Percentiles rank a stretch among this genome's conserved stretches.
Conservation (phyloP, 345 rosid genomes). For the Hibiscus mutabilis region DNA sequence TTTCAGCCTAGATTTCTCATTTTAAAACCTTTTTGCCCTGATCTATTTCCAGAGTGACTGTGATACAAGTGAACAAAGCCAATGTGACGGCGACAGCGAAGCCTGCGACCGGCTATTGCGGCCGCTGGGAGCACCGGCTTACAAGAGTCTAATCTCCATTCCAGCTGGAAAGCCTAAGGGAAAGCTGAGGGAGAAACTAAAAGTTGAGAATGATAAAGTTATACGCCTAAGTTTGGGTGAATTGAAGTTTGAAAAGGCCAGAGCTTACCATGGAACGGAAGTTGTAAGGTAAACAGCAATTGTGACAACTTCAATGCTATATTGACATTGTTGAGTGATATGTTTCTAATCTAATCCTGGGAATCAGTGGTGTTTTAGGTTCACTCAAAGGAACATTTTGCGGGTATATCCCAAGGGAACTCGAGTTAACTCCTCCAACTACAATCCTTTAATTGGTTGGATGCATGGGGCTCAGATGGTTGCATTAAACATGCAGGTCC, state of each 20-base stretch:
- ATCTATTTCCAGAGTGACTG: constrained; percentile 33
- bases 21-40: background rate
- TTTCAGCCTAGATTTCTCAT: background rate
- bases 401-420: constrained; percentile 70
- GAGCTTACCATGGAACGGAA: constrained; percentile 40
- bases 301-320: background rate
- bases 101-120: constrained; percentile 21
- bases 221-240: constrained; percentile 66
- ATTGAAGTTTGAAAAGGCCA: constrained; percentile 51
- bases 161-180: constrained; percentile 56
- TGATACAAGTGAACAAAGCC: constrained; percentile 28
- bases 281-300: constrained; percentile 43
- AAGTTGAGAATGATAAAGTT: constrained; percentile 39
- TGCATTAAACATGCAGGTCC: constrained; percentile 87
- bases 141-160: constrained; percentile 49
- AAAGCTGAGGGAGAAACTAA: constrained; percentile 40
- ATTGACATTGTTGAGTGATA: background rate
- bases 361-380: constrained; percentile 26
- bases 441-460: constrained; percentile 67
- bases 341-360: background rate
- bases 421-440: constrained; percentile 63
- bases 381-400: constrained; percentile 61
- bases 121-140: constrained; percentile 27
- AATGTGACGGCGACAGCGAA: constrained; percentile 26
- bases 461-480: constrained; percentile 89